Conservation (phyloP, 2,329 filamentous ascomycete genomes). For the Colletotrichum navitas region DNA sequence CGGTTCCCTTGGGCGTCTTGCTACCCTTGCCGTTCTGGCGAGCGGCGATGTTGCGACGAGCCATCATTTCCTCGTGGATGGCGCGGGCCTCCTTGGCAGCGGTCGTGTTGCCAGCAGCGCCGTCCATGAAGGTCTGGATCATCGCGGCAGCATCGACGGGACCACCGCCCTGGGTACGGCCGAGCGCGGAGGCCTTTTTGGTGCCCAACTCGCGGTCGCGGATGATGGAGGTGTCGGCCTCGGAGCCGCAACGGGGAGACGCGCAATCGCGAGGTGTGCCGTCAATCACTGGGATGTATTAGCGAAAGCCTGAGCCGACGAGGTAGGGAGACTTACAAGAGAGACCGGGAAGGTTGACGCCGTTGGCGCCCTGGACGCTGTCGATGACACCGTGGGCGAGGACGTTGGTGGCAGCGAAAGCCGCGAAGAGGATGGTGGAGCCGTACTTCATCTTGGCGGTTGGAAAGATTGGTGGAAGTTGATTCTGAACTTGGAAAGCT, state of each 20-base stretch:
- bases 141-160: constrained; percentile 69
- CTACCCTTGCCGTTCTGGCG: constrained; percentile 40
- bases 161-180: constrained; percentile 71
- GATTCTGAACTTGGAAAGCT: constrained; percentile 10
- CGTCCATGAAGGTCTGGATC: constrained; percentile 70
- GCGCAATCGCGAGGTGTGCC: constrained; percentile 77
- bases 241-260: constrained; percentile 69
- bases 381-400: constrained; percentile 71
- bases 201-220: constrained; percentile 68
- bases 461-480: constrained; percentile 33
- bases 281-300: constrained; percentile 62
- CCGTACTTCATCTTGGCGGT: constrained; percentile 41
- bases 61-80: constrained; percentile 58
- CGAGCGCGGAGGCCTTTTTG: constrained; percentile 67
- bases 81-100: constrained; percentile 54
- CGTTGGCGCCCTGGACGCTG: constrained; percentile 69
- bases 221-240: constrained; percentile 78
- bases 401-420: constrained; percentile 55
- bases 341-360: constrained; percentile 72
- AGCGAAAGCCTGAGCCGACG: neutral
- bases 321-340: constrained; percentile 23
- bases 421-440: constrained; percentile 56
- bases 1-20: constrained; percentile 46
- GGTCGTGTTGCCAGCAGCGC: constrained; percentile 52
- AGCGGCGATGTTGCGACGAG: constrained; percentile 40